A percentile compares a stretch with the other conserved stretches of the same genome.
Evolutionary conservation across 176 grass and related monocot genomes (phyloP).

Genomic region (Otatea glauca): DNA sequence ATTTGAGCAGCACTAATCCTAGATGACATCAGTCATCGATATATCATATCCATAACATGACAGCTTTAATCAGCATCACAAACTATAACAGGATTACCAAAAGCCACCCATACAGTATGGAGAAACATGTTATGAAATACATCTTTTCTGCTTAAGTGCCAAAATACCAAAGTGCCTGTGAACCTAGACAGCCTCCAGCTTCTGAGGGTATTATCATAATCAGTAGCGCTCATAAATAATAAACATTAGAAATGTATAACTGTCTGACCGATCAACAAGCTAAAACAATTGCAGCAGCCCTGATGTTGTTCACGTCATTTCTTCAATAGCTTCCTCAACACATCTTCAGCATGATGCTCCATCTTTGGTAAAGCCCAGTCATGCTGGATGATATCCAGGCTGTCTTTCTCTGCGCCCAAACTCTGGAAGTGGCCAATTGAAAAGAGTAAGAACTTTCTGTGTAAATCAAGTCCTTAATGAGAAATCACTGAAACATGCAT

Average conservation of each 20-base stretch:
- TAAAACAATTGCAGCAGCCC: constrained; percentile 32
- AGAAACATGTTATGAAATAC: neutral
- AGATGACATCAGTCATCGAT: neutral
- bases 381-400: constrained; percentile 94
- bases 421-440: constrained; percentile 55
- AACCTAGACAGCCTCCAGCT: constrained; percentile 5
- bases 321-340: constrained; percentile 75
- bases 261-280: constrained; percentile 38
- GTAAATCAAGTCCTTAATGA: neutral
- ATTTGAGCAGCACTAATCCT: neutral
- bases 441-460: constrained; percentile 16
- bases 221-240: constrained; percentile 34
- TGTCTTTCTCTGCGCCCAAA: constrained; percentile 91
- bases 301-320: constrained; percentile 46
- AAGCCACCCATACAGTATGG: neutral
- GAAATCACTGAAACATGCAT: neutral
- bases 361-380: constrained; percentile 90
- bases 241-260: constrained; percentile 34
- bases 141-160: neutral
- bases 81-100: neutral
- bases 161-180: neutral
- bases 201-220: constrained; percentile 1
- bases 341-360: constrained; percentile 73
- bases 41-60: neutral
- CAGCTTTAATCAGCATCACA: constrained; percentile 21